Percentiles rank a stretch among this genome's conserved stretches.
phyloP scores from a whole-genome alignment of 306 rosid genomes.

The Biancaea sappan region DNA sequence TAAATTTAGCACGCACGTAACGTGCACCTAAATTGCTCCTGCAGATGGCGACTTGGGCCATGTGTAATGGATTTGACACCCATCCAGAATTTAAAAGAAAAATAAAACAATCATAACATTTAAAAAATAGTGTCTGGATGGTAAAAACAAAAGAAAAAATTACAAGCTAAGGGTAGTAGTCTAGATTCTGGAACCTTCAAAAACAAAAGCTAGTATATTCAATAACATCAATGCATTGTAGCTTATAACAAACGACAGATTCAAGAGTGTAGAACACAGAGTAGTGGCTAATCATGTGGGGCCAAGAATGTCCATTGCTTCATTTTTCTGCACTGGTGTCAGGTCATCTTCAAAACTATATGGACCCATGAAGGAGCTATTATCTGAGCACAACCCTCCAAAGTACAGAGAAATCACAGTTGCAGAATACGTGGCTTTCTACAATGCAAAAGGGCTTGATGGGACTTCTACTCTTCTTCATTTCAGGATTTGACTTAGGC shows the following conservation, averaged over 20 bases:
- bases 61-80: too few species aligned
- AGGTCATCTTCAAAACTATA: slow-evolving; percentile 1
- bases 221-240: too few species aligned
- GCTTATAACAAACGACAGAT: slow-evolving; percentile 43
- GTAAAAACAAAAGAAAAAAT: too few species aligned
- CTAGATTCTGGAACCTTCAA: too few species aligned
- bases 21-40: too few species aligned
- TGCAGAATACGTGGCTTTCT: slow-evolving; percentile 28
- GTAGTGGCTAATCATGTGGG: slow-evolving; percentile 32
- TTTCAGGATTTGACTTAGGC: slow-evolving; percentile 35
- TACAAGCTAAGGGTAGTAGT: too few species aligned
- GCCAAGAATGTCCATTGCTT: slow-evolving; percentile 49
- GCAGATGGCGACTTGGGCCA: too few species aligned
- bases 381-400: slow-evolving; percentile 54
- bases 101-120: too few species aligned
- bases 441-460: slow-evolving; percentile 31
- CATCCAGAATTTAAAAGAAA: too few species aligned
- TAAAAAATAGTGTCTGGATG: too few species aligned
- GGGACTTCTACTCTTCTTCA: slow-evolving; percentile 37
- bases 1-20: too few species aligned
- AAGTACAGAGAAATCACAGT: slow-evolving; percentile 43
- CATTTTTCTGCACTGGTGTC: slow-evolving; percentile 26
- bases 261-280: slow-evolving; percentile 43
- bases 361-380: slow-evolving; percentile 61
- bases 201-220: too few species aligned